Base-by-base conservation (phyloP, 2,329 filamentous ascomycete species). In the Xylaria arbuscula region DNA sequence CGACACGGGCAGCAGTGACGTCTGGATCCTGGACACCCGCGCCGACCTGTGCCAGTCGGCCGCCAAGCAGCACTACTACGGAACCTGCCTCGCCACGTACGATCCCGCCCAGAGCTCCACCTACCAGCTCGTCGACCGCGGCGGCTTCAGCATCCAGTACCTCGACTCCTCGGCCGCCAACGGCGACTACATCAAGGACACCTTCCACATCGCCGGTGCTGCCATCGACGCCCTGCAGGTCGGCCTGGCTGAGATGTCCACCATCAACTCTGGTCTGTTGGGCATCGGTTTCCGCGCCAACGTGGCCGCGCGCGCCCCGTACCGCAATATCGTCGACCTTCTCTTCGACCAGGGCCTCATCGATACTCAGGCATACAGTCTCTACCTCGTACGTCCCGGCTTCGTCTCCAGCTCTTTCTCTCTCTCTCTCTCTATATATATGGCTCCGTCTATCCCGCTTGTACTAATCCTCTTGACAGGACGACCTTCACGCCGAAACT, bases 1-100 rank as follows among this genome's bases (percentile, higher is more conserved):
- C 70, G 88, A 90, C 77, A 90, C 88, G 2, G 89, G 88, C 34
- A 89, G 86, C 76, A 88, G 86, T 71, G 89, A 90, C 75, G 84
- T 88, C 3, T 90, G 88, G 88, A 80, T 90, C 50, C 79, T 86
- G 69, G 72, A 78, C 66, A 62, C 73, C 70, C 56, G 74, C 32
- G 80, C 81, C 17, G 76, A 80, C 72, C 79, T 84, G 34, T 86
- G 83, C 74, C 77, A 72, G 15, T 82, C 79, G 54, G 17, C 15
- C 17, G 11, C 0, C 22, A 38, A 3, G 54, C 83, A 85, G 71
- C 28, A 45, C 2, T 32, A 71, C 3, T 80, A 80, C 65, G 79
- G 80, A 11, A 73, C 72, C 13, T 83, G 81, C 69, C 69, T 78
- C 65, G 77, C 79, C 34, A 81, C 82, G 8, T 88, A 83, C 76